phyloP scores from a whole-genome alignment of 2,329 filamentous ascomycete species.

The Microsporum audouinii region DNA sequence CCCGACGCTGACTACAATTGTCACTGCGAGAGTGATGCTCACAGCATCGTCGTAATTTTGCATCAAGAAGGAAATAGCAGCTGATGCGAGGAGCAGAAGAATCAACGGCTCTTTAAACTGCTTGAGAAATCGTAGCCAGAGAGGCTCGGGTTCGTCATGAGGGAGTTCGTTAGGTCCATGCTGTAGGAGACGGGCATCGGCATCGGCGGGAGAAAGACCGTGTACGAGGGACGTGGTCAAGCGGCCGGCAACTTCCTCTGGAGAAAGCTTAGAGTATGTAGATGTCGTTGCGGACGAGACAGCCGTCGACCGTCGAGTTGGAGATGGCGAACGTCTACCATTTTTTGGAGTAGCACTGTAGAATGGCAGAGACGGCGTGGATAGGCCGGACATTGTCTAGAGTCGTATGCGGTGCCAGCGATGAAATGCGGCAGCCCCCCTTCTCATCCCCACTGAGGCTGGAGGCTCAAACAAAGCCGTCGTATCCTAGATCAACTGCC shows the following conservation, averaged over 20 bases:
- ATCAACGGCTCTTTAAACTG: conserved; percentile 97
- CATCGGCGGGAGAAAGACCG: conserved; percentile 71
- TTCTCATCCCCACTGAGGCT: conserved; percentile 8
- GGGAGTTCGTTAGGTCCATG: conserved; percentile 91
- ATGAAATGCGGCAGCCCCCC: background rate
- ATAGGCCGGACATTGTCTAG: conserved; percentile 51
- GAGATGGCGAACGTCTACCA: conserved; percentile 14
- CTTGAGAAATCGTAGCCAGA: conserved; percentile 90
- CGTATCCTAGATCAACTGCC: conserved; percentile 1
- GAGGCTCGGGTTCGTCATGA: conserved; percentile 80
- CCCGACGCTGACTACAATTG: conserved; percentile 89
- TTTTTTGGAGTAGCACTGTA: conserved; percentile 36
- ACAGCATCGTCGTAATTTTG: conserved; percentile 91
- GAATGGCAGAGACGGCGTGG: conserved; percentile 47
- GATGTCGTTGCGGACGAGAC: conserved; percentile 29
- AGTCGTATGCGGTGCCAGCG: background rate
- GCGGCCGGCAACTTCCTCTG: conserved; percentile 63
- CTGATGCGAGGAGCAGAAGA: conserved; percentile 77
- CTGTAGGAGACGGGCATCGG: conserved; percentile 62
- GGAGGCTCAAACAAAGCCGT: background rate
- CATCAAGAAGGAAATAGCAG: conserved; percentile 75
- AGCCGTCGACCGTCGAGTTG: conserved; percentile 7
- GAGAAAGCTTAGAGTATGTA: conserved; percentile 55
- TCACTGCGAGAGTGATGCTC: conserved; percentile 90
- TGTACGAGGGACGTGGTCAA: conserved; percentile 72